Evolutionary conservation across 1,284 basidiomycete species (phyloP), one percentile per base, ranked within the genome.

Genomic region (Cryptococcus jaspeensis): DNA sequence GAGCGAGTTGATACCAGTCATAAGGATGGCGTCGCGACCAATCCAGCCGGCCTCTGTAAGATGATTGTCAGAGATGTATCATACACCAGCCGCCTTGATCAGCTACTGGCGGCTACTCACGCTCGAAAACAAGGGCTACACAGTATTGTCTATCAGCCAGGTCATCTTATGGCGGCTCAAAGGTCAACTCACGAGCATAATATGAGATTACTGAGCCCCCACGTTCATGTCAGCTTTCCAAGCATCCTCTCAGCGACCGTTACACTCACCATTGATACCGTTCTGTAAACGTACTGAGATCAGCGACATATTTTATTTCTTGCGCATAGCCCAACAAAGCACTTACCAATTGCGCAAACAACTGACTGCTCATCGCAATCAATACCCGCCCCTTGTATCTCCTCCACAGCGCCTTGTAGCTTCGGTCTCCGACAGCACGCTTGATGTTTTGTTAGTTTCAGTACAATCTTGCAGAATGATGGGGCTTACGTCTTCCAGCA

Each of bases 341-440:
- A 80, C 85, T 64, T 63, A 90, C 89, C 65, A 97, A 80, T 77
- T 97, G 95, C 47, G 94, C 94, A 75, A 97, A 97, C 55, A 90
- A 88, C 75, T 98, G 95, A 61, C 91, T 92, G 18, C 91, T 93
- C 91, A 95, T 95, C n/a, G 94, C 95, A 58, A 98, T 86, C 62
- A 97, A 76, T 5, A 98, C 93, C 45, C 94, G 84, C 44, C 87
- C 86, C 66, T 89, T 88, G 77, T 97, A 97, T 63, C 85, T 84
- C 65, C 78, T 85, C 91, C 92, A 96, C 85, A 98, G 90, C 41
- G 84, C 83, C 38, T 77, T 74, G 78, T 98, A 98, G 11, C 87
- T 85, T 56, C 92, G 84, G 58, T 82, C 87, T 65, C 92, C 91
- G n/a, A 88, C 87, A 16, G 87, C 88, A 84, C 75, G 63, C 73